Conservation (phyloP, 169 alveolate species). For the Plasmodium fragile region DNA sequence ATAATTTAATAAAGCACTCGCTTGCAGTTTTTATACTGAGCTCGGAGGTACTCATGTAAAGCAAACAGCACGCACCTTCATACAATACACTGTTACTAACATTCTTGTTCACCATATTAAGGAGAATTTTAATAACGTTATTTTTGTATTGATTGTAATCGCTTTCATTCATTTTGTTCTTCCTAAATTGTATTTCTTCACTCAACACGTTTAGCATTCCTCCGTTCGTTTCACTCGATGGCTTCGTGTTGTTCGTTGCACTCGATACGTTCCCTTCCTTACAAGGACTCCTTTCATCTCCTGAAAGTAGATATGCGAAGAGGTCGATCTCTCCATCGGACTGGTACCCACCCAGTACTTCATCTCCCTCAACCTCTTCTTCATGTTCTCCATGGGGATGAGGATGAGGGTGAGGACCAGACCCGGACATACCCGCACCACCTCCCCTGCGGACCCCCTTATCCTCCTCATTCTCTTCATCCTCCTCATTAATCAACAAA, state of each 20-base stretch:
- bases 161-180: slow-evolving; percentile 57
- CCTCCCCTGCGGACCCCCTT: neutral
- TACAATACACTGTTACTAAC: slow-evolving; percentile 86
- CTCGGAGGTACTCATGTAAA: slow-evolving; percentile 86
- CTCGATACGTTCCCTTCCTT: neutral
- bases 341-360: neutral
- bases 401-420: neutral
- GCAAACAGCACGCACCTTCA: slow-evolving; percentile 91
- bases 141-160: slow-evolving; percentile 79
- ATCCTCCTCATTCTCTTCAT: slow-evolving; percentile 35
- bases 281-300: neutral
- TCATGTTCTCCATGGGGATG: neutral
- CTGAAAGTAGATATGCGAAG: neutral
- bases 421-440: neutral
- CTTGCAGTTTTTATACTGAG: slow-evolving; percentile 91
- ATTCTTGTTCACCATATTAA: slow-evolving; percentile 78
- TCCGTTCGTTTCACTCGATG: slow-evolving; percentile 41
- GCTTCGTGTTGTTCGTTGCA: neutral
- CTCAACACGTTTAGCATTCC: slow-evolving; percentile 9
- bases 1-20: slow-evolving; percentile 89
- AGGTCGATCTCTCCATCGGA: slow-evolving; percentile 36
- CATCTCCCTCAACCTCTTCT: neutral
- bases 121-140: slow-evolving; percentile 83
- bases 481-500: slow-evolving; percentile 41
- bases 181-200: slow-evolving; percentile 76